Evolutionary conservation across 139 green algal genomes (phyloP).

Genomic region (Coccomyxa sp.): DNA sequence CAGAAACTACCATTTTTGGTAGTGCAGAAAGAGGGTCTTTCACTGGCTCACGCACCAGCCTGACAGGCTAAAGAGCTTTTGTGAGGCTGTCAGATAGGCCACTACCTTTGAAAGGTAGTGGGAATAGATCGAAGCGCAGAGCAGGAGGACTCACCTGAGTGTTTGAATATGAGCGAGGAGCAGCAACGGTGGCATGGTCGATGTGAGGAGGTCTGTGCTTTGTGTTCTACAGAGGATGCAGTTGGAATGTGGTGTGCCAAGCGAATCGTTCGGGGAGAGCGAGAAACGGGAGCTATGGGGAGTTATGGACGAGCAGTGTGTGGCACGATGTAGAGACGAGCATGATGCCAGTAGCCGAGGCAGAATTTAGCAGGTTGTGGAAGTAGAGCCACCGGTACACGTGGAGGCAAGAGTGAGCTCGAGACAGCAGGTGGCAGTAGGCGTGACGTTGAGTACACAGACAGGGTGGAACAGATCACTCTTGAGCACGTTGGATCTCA

Average conservation of each 20-base stretch:
- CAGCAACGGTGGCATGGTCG: neutral
- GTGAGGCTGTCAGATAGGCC: neutral
- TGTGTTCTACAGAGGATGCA: neutral
- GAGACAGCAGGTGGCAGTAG: too few relatives aligned
- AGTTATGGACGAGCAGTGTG: neutral
- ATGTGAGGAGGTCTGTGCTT: neutral
- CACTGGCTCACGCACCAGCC: neutral
- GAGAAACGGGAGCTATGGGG: neutral
- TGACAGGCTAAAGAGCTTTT: neutral
- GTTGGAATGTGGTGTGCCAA: neutral
- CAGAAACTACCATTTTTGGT: neutral
- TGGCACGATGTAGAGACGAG: too few relatives aligned
- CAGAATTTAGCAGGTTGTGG: too few relatives aligned
- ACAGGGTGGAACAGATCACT: neutral
- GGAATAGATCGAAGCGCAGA: slow-evolving; percentile 1
- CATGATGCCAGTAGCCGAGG: too few relatives aligned
- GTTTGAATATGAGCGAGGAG: too few relatives aligned
- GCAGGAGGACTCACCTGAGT: neutral
- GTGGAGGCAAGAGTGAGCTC: too few relatives aligned
- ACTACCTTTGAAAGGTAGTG: neutral
- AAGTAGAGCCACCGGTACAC: too few relatives aligned
- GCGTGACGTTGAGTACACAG: neutral
- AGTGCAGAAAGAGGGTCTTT: neutral
- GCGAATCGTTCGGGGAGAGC: neutral
- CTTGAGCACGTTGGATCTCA: neutral